A percentile compares a stretch with the other conserved stretches of the same genome.
Evolutionary conservation across 768 basidiomycete species (phyloP).

Genomic region (Termitomyces sp.): DNA sequence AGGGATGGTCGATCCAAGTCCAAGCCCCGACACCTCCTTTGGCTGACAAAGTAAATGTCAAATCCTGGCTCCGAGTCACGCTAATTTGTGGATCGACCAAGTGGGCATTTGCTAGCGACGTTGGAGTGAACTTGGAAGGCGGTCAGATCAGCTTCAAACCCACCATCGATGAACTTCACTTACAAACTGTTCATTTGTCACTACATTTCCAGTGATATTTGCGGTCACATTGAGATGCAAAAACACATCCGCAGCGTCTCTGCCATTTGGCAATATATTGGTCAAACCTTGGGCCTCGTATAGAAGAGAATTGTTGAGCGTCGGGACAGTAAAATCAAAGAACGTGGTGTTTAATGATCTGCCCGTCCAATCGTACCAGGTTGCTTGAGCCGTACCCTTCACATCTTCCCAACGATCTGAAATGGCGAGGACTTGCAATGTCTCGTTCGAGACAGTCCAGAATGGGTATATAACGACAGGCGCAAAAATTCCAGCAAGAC

Average conservation of each 20-base stretch:
- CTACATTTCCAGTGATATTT: slow-evolving; percentile 29
- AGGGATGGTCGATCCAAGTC: slow-evolving; percentile 59
- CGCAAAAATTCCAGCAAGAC: slow-evolving; percentile 35
- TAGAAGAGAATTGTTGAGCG: slow-evolving; percentile 46
- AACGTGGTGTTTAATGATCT: slow-evolving; percentile 30
- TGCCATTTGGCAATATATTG: slow-evolving; percentile 39
- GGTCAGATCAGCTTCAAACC: neutral
- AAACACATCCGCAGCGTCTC: slow-evolving; percentile 40
- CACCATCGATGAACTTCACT: slow-evolving; percentile 12
- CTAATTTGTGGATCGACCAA: slow-evolving; percentile 47
- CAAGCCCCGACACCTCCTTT: slow-evolving; percentile 49
- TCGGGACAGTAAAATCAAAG: slow-evolving; percentile 37
- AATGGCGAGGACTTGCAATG: slow-evolving; percentile 43
- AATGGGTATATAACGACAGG: slow-evolving; percentile 51
- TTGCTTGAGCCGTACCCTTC: slow-evolving; percentile 40
- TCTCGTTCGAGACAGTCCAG: slow-evolving; percentile 46
- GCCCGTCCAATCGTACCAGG: slow-evolving; percentile 57
- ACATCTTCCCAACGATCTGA: slow-evolving; percentile 48
- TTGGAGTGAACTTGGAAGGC: slow-evolving; percentile 42
- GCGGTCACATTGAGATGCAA: slow-evolving; percentile 47
- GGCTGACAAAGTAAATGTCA: slow-evolving; percentile 49
- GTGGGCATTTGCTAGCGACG: slow-evolving; percentile 38
- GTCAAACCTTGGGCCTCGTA: slow-evolving; percentile 34
- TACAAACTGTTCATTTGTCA: slow-evolving; percentile 51
- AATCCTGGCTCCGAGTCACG: slow-evolving; percentile 23